Conservation (phyloP, 306 rosid genomes). For the Fagus sylvatica region DNA sequence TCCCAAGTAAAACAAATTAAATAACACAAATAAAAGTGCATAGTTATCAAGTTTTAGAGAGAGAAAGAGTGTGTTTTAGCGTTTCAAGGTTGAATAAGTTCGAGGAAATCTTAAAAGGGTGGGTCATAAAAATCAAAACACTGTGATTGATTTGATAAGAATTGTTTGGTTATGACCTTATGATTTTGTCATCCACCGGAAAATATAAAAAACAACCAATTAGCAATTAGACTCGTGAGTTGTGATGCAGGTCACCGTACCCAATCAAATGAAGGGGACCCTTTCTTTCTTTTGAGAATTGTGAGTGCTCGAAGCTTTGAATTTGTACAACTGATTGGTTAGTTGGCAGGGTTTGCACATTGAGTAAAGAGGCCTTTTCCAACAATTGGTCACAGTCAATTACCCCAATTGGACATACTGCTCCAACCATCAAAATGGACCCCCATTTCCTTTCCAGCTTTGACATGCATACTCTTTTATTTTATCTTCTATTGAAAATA, state of each 20-base stretch:
- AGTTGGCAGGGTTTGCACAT: neutral
- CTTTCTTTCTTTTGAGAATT: neutral
- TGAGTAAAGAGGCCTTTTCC: neutral
- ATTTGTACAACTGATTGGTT: neutral
- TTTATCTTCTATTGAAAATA: no score
- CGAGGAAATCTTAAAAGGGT: neutral
- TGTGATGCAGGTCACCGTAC: slow-evolving; percentile 1
- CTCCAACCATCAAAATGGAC: neutral
- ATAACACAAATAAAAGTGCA: neutral
- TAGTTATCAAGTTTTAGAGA: neutral
- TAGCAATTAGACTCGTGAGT: neutral
- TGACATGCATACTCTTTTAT: neutral
- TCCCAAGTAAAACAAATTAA: neutral
- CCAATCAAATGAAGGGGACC: neutral
- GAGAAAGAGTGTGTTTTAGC: neutral
- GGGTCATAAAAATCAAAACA: neutral
- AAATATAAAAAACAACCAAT: neutral
- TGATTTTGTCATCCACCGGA: neutral
- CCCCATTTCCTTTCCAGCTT: neutral
- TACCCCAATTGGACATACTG: neutral
- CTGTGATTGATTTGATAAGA: slow-evolving; percentile 1
- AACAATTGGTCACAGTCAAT: neutral
- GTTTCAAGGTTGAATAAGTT: slow-evolving; percentile 14
- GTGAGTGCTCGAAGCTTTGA: neutral
- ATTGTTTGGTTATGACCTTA: neutral